Base-by-base conservation (phyloP, 1,284 basidiomycete species). In the Hymenochaete sp. region DNA sequence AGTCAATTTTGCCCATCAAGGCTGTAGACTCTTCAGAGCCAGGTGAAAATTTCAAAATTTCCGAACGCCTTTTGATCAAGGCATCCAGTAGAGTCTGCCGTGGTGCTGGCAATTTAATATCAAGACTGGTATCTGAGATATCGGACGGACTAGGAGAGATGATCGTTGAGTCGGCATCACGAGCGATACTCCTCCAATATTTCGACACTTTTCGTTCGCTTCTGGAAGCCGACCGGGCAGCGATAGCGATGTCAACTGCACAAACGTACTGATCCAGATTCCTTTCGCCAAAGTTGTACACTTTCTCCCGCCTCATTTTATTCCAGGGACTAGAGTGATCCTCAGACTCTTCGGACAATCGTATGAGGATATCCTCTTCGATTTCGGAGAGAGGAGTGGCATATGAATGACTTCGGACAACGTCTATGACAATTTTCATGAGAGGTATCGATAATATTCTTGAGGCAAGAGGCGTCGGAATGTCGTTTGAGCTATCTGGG, bases 91-190 rank as follows among this genome's bases (percentile, higher is more conserved):
- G n/a, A 11, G 35, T 21, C 22, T 49, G 26, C 16, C 47, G 42
- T 18, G 9, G n/a, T 11, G 38, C 6, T 18, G 42, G n/a, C 11
- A 49, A 22, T 6, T 19, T 8, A 10, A 45, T 43, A 24, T 11
- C 19, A 22, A 45, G 10, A 16, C 44, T 44, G 8, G 48, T 42
- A 16, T 50, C 48, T n/a, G 48, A 46, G 11, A 50, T 45, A 32
- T 50, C 44, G 5, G 48, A 50, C 14, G 44, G 48, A 42, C 44
- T 46, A 18, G 48, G 48, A 8, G 33, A 38, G 3, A 31, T 21
- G 21, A 29, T 29, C 13, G 39, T 22, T 18, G 38, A 26, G 21
- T 16, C 7, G 28, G 22, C 13, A 25, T 44, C 14, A 16, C 33
- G 38, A 39, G 27, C 42, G 10, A 46, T 22, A 21, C 25, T 26